Percentiles rank a stretch among this genome's conserved stretches.
Conservation (phyloP, 345 rosid genomes). For the Gossypium thurberi region DNA sequence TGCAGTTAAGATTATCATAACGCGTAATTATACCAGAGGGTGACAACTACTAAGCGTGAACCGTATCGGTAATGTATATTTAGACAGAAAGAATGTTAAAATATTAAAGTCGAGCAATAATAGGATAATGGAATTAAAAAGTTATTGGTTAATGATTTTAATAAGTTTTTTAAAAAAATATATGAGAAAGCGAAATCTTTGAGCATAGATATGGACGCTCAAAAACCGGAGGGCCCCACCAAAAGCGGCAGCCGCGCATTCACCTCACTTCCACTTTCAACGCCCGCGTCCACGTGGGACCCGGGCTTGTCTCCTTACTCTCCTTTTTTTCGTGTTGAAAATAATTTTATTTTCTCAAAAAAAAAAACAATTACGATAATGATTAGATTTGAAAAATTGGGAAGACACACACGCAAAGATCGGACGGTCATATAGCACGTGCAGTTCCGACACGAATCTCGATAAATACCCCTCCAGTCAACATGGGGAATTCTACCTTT, state of each 20-base stretch:
- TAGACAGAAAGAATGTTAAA: not conserved
- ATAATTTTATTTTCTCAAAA: not conserved
- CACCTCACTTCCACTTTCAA: constrained; percentile 29
- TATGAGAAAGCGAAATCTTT: constrained; percentile 6
- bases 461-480: constrained; percentile 21
- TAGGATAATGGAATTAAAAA: not conserved
- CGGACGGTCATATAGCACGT: constrained; percentile 28
- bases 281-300: constrained; percentile 32
- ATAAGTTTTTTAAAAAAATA: not conserved
- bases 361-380: not conserved
- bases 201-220: not conserved
- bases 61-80: not conserved
- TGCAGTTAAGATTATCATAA: not conserved
- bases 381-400: constrained; percentile 2
- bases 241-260: constrained; percentile 47
- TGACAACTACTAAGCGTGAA: not conserved
- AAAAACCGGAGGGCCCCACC: constrained; percentile 31
- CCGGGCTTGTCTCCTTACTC: constrained; percentile 23
- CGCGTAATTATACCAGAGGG: not conserved
- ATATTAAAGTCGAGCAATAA: not conserved
- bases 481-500: constrained; percentile 19
- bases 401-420: constrained; percentile 4
- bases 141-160: not conserved
- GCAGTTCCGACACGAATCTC: constrained; percentile 29
- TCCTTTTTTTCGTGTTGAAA: not conserved